Conservation (phyloP, 2,329 filamentous ascomycete species). For the Hypoxylon sp. region DNA sequence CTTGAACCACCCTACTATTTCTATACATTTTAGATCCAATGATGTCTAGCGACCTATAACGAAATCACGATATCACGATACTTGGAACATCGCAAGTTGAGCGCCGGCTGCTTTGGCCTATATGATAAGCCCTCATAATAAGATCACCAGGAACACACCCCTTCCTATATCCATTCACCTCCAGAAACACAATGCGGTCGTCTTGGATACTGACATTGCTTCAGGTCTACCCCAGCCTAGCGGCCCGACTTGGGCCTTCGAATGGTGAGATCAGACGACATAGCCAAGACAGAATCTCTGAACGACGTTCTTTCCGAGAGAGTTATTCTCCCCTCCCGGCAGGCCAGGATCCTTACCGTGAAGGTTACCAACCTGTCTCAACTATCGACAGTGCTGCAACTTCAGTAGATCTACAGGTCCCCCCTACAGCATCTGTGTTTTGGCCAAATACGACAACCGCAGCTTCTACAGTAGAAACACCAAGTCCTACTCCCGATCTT, state of each 20-base stretch:
- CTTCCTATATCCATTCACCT: conserved; percentile 22
- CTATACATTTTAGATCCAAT: conserved; percentile 16
- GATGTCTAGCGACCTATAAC: conserved; percentile 2
- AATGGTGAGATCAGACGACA: conserved; percentile 19
- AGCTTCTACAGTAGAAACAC: conserved; percentile 35
- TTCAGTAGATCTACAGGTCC: conserved; percentile 56
- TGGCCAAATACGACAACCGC: conserved; percentile 55
- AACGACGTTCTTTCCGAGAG: conserved; percentile 36
- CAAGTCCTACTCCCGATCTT: conserved; percentile 57
- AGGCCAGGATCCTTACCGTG: conserved; percentile 40
- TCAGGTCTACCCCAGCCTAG: conserved; percentile 46
- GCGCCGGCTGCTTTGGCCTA: conserved; percentile 24
- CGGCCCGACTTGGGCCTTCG: conserved; percentile 40
- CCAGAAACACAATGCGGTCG: conserved; percentile 45
- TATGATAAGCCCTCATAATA: conserved; percentile 30
- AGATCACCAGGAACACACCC: conserved; percentile 16
- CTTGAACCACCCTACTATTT: conserved; percentile 10
- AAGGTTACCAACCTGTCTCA: conserved; percentile 49
- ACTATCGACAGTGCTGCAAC: conserved; percentile 54
- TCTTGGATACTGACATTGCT: conserved; percentile 51
- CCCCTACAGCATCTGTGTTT: conserved; percentile 50
- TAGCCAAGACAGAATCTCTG: conserved; percentile 15
- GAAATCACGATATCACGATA: conserved; percentile 26
- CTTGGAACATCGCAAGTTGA: conserved; percentile 11
- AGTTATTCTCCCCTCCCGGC: conserved; percentile 34